phyloP scores from a whole-genome alignment of 257 asterid species.

The Nicotiana noctiflora region DNA sequence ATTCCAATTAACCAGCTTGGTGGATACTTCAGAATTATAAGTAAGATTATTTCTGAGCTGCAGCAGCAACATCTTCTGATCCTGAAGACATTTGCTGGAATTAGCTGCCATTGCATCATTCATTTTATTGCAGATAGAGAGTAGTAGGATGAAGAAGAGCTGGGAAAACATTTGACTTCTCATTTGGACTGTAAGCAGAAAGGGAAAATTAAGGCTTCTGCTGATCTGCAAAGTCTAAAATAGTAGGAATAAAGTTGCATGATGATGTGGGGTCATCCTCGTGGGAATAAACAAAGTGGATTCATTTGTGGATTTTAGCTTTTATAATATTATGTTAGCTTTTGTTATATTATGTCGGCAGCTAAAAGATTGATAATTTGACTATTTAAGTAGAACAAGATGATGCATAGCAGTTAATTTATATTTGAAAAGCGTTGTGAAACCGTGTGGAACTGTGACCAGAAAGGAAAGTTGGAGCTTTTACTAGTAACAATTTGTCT shows the following conservation, averaged over 20 bases:
- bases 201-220: not conserved
- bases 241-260: no score
- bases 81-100: slow-evolving; percentile 21
- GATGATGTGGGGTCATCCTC: no score
- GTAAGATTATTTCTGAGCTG: slow-evolving; percentile 35
- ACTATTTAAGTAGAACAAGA: no score
- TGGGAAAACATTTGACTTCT: slow-evolving; percentile 8
- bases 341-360: no score
- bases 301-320: no score
- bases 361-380: no score
- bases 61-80: slow-evolving; percentile 37
- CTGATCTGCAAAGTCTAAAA: no score
- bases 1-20: slow-evolving; percentile 40
- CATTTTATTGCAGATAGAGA: slow-evolving; percentile 4
- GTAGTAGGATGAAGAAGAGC: slow-evolving; percentile 9
- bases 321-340: no score
- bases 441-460: not conserved
- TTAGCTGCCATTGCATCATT: slow-evolving; percentile 14
- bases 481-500: not conserved
- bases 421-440: no score
- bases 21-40: slow-evolving; percentile 37
- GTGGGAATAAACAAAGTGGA: no score
- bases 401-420: no score
- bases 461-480: not conserved
- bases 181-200: slow-evolving; percentile 4